Evolutionary conservation across 805 yeast genomes (phyloP), one percentile per base, ranked within the genome.

Genomic region (Brettanomyces anomalus): DNA sequence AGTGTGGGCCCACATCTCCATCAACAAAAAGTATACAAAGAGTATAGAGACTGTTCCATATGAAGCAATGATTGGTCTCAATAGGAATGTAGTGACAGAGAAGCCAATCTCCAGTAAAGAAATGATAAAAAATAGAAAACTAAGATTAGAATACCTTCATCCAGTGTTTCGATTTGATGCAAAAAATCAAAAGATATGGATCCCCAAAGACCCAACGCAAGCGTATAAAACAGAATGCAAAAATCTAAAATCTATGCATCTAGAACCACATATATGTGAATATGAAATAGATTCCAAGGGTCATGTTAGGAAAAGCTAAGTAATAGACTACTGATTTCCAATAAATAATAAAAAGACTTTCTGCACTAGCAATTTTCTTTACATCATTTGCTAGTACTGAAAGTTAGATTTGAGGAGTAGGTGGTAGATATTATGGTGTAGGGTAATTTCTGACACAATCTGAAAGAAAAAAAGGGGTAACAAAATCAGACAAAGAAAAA

Each of bases 1-100:
- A 0, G 61, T 79, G 4, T 68, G 75, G 30, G 74, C 71, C 1
- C 88, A 88, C 48, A 55, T 68, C 35, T 67, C 71, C 5, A 65
- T 84, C 8, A 70, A 73, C 39, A 60, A 55, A 33, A 56, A 70
- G 36, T 79, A 62, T 45, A 57, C 58, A 3, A 61, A 56, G 4
- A 48, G 66, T 40, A 52, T 66, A 31, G 54, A 58, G 11, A 58
- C 62, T 40, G 49, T 70, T 18, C 79, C 81, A 5, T 34, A 58
- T n/a, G 52, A 53, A 20, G 18, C 49, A 7, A 49, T 43, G 17
- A 39, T 32, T 15, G 18, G 18, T 16, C 18, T 32, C 6, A n/a
- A 40, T n/a, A 16, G 43, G 40, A 49, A 50, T 19, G 21, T 20
- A 6, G 16, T 13, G 7, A 20, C 24, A 35, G 14, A 16, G 24